Evolutionary conservation across 23 red algal species (phyloP), one percentile per base, ranked within the genome.

Genomic region (Gracilaria gracilis): DNA sequence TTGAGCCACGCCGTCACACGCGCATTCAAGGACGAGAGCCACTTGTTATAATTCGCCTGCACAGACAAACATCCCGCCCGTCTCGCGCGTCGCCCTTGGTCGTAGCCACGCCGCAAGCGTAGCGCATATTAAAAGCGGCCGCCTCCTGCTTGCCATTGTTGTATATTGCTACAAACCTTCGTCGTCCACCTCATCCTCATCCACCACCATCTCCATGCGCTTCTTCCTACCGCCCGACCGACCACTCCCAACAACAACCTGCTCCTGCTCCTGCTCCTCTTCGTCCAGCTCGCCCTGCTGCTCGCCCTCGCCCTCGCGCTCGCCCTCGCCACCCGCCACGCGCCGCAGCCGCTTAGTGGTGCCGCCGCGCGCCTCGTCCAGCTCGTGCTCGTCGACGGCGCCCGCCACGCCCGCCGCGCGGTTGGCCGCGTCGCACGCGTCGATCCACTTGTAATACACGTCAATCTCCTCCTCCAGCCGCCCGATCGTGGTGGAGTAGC

Each of bases 401-500:
- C 9, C 57, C 14, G 55, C 24, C 0, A 13, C 49, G 6, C 46
- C 72, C 31, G 59, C 66, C 29, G 49, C 51, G 40, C 54, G 51
- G 42, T 84, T 92, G 19, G 78, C 89, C 1, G 64, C 80, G 61
- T 92, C 89, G 49, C 79, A 84, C 32, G 80, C 89, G 79, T 92
- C 89, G 36, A 92, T 92, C 89, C 89, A 92, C 32, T 92, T 92
- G 44, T 74, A 76, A 24, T 92, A 92, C 4, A 92, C 79, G 89
- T 92, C 89, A 9, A 92, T 78, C 34, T 71, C 89, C 23, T 75
- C 89, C 27, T 92, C 89, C 51, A 92, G 77, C 15, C 67, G 35
- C 37, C 80, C 80, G 2, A 92, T 37, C 0, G 66, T 75, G 19
- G 89, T 65, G n/a, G 79, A 77, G 46, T 83, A 84, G 16, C 80